Conservation (phyloP, 768 basidiomycete species). For the Calocera viscosa region DNA sequence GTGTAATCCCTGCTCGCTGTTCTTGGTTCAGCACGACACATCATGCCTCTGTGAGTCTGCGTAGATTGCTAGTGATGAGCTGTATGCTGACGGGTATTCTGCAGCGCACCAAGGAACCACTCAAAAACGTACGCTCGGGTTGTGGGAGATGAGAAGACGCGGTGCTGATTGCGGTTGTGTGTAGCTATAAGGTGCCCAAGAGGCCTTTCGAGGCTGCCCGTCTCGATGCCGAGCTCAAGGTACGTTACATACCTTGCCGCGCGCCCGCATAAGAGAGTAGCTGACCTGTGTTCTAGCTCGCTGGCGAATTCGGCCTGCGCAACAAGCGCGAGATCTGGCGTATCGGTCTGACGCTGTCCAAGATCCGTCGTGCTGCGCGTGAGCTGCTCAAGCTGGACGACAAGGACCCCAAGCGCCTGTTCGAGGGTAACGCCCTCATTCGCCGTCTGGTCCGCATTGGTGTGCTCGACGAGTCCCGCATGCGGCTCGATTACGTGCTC, state of each 20-base stretch:
- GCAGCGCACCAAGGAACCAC: conserved; percentile 27
- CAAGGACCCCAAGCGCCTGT: conserved; percentile 99
- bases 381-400: conserved; percentile 99
- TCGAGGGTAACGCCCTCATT: conserved; percentile 91
- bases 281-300: conserved; percentile 50
- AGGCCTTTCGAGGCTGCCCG: conserved; percentile 94
- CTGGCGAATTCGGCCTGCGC: conserved; percentile 98
- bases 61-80: not conserved
- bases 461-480: conserved; percentile 96
- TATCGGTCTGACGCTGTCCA: conserved; percentile 92
- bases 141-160: not conserved
- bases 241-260: conserved; percentile 27
- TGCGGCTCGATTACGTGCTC: conserved; percentile 99
- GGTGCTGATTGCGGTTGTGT: conserved; percentile 20
- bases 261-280: not conserved
- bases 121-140: conserved; percentile 22
- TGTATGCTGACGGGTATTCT: not conserved
- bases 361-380: conserved; percentile 99
- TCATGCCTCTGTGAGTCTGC: not conserved
- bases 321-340: conserved; percentile 99
- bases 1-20: not conserved
- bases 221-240: conserved; percentile 99
- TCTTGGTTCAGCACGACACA: conserved; percentile 9
- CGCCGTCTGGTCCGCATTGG: conserved; percentile 95
- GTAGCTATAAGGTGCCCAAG: conserved; percentile 97